Percentiles rank a stretch among this genome's conserved stretches.
Evolutionary conservation across 768 basidiomycete genomes (phyloP).

Genomic region (Baorangia bicolor): DNA sequence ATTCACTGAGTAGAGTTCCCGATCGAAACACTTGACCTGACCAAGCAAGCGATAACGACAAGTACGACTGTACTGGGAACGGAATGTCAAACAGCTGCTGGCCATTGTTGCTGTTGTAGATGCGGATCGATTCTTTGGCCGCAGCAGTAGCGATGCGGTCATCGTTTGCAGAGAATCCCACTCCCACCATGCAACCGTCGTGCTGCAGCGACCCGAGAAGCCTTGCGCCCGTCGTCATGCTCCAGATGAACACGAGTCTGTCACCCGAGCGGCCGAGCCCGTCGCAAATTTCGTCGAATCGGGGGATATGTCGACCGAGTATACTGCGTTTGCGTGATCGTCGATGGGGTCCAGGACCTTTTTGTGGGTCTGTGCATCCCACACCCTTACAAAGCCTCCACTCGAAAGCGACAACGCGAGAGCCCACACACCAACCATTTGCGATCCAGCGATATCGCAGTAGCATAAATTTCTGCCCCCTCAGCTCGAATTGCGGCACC

Average conservation of each 20-base stretch:
- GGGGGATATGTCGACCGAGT: background rate
- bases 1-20: too few species aligned
- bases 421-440: constrained; percentile 1
- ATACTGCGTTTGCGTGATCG: background rate
- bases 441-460: background rate
- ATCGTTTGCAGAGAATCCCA: constrained; percentile 2
- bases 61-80: background rate
- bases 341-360: background rate
- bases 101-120: constrained; percentile 1
- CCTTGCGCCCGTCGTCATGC: background rate
- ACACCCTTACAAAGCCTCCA: background rate
- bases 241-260: background rate
- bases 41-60: background rate
- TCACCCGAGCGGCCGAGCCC: background rate
- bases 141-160: constrained; percentile 4
- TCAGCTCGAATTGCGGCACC: background rate
- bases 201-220: background rate
- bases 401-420: too few species aligned
- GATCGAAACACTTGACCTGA: too few species aligned
- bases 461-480: background rate
- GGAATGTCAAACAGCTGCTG: constrained; percentile 1
- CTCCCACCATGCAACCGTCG: background rate
- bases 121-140: background rate
- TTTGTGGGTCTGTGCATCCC: background rate
- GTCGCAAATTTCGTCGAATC: background rate